A percentile compares a stretch with the other conserved stretches of the same genome.
phyloP scores from a whole-genome alignment of 106 monocot species.

The Narthecium ossifragum region DNA sequence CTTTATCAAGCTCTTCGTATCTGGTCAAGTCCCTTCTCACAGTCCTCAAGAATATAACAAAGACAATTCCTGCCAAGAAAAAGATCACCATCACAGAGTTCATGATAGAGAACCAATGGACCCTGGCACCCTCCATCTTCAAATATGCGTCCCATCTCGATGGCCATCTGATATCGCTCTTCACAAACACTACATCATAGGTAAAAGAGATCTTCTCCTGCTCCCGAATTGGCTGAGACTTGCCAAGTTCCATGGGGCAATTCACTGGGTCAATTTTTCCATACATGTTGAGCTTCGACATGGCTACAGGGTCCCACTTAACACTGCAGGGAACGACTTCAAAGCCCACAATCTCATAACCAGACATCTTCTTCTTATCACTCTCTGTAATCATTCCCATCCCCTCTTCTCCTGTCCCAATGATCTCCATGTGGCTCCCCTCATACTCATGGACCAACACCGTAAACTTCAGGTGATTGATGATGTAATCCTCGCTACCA shows the following conservation, averaged over 20 bases:
- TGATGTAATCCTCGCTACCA: slow-evolving; percentile 33
- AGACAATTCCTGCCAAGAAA: slow-evolving; percentile 61
- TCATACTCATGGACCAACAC: slow-evolving; percentile 62
- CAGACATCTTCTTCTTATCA: slow-evolving; percentile 36
- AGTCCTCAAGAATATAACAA: slow-evolving; percentile 63
- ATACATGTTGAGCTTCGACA: slow-evolving; percentile 40
- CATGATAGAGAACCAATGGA: slow-evolving; percentile 77
- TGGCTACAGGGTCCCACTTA: slow-evolving; percentile 31
- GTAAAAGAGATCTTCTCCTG: slow-evolving; percentile 56
- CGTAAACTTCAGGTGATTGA: slow-evolving; percentile 64
- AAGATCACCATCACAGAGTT: slow-evolving; percentile 69
- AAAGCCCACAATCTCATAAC: slow-evolving; percentile 61
- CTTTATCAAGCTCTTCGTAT: slow-evolving; percentile 59
- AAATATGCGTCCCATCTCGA: slow-evolving; percentile 72
- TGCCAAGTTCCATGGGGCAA: slow-evolving; percentile 36
- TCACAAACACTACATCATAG: slow-evolving; percentile 55
- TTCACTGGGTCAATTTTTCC: slow-evolving; percentile 27
- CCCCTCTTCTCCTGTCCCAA: slow-evolving; percentile 43
- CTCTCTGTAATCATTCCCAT: slow-evolving; percentile 30
- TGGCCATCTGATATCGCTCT: slow-evolving; percentile 55
- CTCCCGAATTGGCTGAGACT: slow-evolving; percentile 41
- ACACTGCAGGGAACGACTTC: slow-evolving; percentile 63
- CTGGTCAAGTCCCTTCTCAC: slow-evolving; percentile 58
- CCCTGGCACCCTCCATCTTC: slow-evolving; percentile 58
- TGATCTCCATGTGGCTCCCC: slow-evolving; percentile 30